Evolutionary conservation across 1,284 basidiomycete species (phyloP).

Genomic region (Ganoderma resinaceum): DNA sequence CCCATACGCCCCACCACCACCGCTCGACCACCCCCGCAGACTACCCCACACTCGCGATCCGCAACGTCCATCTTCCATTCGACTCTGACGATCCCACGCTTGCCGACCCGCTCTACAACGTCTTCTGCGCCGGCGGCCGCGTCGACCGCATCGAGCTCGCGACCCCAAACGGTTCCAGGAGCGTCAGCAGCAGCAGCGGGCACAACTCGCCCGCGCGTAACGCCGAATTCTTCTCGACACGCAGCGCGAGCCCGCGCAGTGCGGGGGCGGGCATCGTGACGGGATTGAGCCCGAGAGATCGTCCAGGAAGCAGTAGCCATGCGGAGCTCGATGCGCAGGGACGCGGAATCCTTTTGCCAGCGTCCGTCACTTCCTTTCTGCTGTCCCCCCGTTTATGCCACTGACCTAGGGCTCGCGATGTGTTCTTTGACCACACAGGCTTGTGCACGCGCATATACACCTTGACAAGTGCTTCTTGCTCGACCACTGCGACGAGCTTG

Average conservation of each 20-base stretch:
- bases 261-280: background rate
- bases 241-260: background rate
- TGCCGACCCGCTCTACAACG: constrained; percentile 34
- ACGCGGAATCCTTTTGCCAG: constrained; percentile 54
- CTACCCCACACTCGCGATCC: constrained; percentile 32
- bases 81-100: constrained; percentile 29
- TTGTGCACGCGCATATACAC: constrained; percentile 71
- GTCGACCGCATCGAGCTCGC: constrained; percentile 31
- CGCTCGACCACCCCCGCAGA: constrained; percentile 10
- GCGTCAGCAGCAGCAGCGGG: constrained; percentile 22
- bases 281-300: background rate
- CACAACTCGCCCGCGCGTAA: constrained; percentile 26
- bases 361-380: constrained; percentile 47
- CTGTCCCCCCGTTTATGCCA: constrained; percentile 14
- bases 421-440: constrained; percentile 40
- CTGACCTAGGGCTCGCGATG: constrained; percentile 12
- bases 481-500: constrained; percentile 55
- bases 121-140: constrained; percentile 34
- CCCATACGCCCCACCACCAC: constrained; percentile 8
- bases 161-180: constrained; percentile 21
- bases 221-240: constrained; percentile 21
- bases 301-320: constrained; percentile 14
- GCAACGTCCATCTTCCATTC: constrained; percentile 36
- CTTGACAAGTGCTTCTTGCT: constrained; percentile 74
- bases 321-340: constrained; percentile 51